phyloP scores from a whole-genome alignment of 352 stramenopile genomes.

The Pythium guiyangense region DNA sequence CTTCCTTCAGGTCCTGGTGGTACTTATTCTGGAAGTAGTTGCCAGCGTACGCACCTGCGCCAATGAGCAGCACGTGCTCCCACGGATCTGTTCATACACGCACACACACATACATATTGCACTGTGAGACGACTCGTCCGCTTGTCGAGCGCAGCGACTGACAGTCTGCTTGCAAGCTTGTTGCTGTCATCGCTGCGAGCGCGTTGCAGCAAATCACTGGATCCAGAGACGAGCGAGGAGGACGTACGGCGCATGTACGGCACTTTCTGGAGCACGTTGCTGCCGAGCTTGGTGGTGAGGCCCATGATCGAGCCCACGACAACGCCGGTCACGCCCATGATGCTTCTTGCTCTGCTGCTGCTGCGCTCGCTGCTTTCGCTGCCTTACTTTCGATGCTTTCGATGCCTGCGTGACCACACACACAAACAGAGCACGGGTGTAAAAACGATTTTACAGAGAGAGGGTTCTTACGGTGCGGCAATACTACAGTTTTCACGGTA shows the following conservation, averaged over 20 bases:
- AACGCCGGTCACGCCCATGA: constrained; percentile 70
- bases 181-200: not conserved
- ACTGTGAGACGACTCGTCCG: no score
- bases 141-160: not conserved
- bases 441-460: constrained; percentile 2
- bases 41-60: constrained; percentile 49
- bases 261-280: constrained; percentile 80
- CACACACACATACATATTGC: not conserved
- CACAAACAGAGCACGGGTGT: constrained; percentile 4
- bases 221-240: not conserved
- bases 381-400: no score
- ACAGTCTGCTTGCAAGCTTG: no score
- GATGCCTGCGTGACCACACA: constrained; percentile 1
- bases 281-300: constrained; percentile 79
- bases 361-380: constrained; percentile 9
- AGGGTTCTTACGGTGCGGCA: no score
- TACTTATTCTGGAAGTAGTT: constrained; percentile 75
- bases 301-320: constrained; percentile 65
- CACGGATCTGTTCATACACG: constrained; percentile 47
- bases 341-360: constrained; percentile 9
- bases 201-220: not conserved
- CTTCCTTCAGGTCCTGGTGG: constrained; percentile 62
- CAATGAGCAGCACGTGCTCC: constrained; percentile 78
- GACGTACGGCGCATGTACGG: constrained; percentile 80
- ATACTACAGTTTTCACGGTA: no score